Base-by-base conservation (phyloP, 2,329 filamentous ascomycete species). In the Orbilia javanica region DNA sequence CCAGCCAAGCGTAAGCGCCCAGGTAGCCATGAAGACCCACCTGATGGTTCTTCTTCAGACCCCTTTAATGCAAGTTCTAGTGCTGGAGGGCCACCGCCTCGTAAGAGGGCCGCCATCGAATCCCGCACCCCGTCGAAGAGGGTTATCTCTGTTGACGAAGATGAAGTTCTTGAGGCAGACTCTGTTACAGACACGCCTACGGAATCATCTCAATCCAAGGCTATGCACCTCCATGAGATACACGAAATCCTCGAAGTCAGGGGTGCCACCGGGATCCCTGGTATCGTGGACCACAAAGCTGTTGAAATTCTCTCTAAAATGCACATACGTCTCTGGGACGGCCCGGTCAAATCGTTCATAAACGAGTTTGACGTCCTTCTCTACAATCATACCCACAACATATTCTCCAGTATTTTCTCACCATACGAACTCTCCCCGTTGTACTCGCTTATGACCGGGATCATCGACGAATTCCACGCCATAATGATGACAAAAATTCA, bases 391-490 rank as follows among this genome's bases (percentile, higher is more conserved):
- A 67, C 79, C 6, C 67, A 73, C 20, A 67, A 55, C 1, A 73
- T 76, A 25, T 79, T 82, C 34, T 18, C 34, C 6, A 69, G 36
- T 1, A 63, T 73, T 25, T 82, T 82, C 39, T 50, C 71, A 3
- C 68, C 68, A 18, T 82, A 81, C 18, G 68, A 79, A n/a, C 79
- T 80, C 22, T 76, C 73, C 0, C 81, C 80, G 4, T 67, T 82
- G 4, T 80, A 79, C 63, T 66, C 77, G 0, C 80, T 83, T n/a
- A 82, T 86, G 80, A 82, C 83, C 36, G 74, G 63, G n/a, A 83
- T 86, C 27, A 76, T 86, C n/a, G 70, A 81, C 25, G 81, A 79
- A 6, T 80, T 80, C 31, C 78, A 81, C 72, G 46, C 62, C 0
- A 55, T 76, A 3, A 63, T 70, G 18, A 63, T 74, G 55, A 44